Evolutionary conservation across 163 green algal genomes (phyloP), one percentile per base, ranked within the genome.

Genomic region (Scenedesmus sp.): DNA sequence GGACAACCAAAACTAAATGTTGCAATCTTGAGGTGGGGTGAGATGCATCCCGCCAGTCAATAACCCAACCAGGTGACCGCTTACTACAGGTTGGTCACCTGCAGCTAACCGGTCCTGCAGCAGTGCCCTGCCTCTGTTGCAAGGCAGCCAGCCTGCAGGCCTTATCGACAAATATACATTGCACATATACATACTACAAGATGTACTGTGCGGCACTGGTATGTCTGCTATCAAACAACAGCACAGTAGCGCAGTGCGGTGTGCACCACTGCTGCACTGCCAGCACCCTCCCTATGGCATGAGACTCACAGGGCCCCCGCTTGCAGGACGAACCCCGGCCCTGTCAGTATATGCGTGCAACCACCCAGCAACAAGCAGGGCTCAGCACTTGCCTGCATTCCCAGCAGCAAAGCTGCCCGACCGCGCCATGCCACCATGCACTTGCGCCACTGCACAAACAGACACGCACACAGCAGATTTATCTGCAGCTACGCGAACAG

Each of bases 401-500:
- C n/a, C n/a, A n/a, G n/a, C n/a, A n/a, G n/a, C n/a, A n/a, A n/a
- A n/a, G n/a, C n/a, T n/a, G n/a, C n/a, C n/a, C n/a, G n/a, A n/a
- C n/a, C n/a, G n/a, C n/a, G n/a, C n/a, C n/a, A n/a, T 10, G 8
- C 59, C 59, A 2, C 9, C 15, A 34, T 16, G 16, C 74, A 82
- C 4, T 4, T n/a, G 55, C 0, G 15, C 4, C 4, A 15, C 13
- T 34, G 15, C 52, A 62, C 52, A 66, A 66, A 2, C 52, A 34
- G 16, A 4, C 1, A 8, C 26, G 9, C 74, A 82, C 34, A 6
- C 66, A 76, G 4, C 77, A 85, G n/a, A n/a, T n/a, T n/a, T n/a
- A n/a, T n/a, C 74, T 13, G 13, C 13, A n/a, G 9, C 54, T 86
- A 96, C 3, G 92, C 89, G 52, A 96, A 94, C 59, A 95, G 46